A percentile compares a stretch with the other conserved stretches of the same genome.
These are phyloP conservation scores for Salix exigua DNA, from an alignment of 345 rosid species.

Conservation along the genomic window DNA sequence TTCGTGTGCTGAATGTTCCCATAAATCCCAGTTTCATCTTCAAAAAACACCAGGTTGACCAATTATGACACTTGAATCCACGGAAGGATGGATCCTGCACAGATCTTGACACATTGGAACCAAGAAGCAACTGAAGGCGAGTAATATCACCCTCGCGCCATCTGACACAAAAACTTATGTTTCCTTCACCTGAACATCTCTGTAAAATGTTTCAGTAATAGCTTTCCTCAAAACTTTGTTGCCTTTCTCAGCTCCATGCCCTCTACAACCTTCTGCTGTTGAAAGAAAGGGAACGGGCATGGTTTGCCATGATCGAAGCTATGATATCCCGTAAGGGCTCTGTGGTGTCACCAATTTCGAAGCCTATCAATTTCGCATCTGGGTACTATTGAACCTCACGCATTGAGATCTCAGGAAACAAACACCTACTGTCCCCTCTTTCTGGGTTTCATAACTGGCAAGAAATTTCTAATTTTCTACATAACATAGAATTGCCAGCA, in stretches of 20 bases:
- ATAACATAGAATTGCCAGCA: constrained; percentile 14
- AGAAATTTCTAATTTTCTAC: constrained; percentile 1
- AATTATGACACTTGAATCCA: constrained; percentile 18
- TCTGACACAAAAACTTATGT: constrained; percentile 63
- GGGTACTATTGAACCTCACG: constrained; percentile 20
- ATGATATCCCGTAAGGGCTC: constrained; percentile 20
- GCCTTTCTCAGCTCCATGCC: constrained; percentile 31
- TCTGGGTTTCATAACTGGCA: constrained; percentile 27
- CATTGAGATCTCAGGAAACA: constrained; percentile 22
- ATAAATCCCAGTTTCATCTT: constrained; percentile 6
- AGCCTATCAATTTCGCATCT: constrained; percentile 24
- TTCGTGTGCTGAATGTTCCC: constrained; percentile 15
- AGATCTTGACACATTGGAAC: constrained; percentile 47
- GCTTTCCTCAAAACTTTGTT: constrained; percentile 39
- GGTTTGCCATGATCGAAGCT: constrained; percentile 14
- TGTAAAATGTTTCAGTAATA: constrained; percentile 52
- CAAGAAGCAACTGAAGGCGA: constrained; percentile 63
- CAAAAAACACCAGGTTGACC: constrained; percentile 15
- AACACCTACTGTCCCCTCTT: not conserved
- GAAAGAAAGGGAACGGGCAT: constrained; percentile 22
- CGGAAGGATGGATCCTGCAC: constrained; percentile 65
- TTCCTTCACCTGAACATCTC: constrained; percentile 35
- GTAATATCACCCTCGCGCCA: constrained; percentile 60
- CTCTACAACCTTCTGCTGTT: constrained; percentile 21
- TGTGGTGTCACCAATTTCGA: constrained; percentile 28